phyloP scores from a whole-genome alignment of 1,284 basidiomycete species.

The Moesziomyces antarcticus region DNA sequence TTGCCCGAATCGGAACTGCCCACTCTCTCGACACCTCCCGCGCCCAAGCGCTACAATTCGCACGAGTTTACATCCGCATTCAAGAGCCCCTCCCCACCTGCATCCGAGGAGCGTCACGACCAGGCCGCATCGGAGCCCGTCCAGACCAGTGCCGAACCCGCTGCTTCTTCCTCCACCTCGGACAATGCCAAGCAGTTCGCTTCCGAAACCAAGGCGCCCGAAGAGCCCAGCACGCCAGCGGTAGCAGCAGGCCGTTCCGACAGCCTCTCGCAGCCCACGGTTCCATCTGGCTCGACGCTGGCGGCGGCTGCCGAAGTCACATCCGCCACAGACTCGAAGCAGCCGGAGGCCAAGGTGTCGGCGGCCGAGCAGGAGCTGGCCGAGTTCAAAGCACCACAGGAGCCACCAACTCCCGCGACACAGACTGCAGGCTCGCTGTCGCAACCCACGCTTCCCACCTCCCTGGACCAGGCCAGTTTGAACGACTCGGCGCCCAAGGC shows the following conservation, averaged over 20 bases:
- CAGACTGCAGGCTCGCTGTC: constrained; percentile 11
- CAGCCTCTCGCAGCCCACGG: constrained; percentile 40
- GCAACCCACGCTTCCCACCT: constrained; percentile 40
- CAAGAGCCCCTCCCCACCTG: constrained; percentile 40
- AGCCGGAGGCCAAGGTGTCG: constrained; percentile 16
- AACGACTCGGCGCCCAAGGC: constrained; percentile 1
- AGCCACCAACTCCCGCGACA: constrained; percentile 17
- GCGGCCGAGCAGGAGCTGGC: constrained; percentile 34
- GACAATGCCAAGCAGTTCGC: constrained; percentile 39
- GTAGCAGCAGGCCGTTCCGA: constrained; percentile 14
- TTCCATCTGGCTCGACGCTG: constrained; percentile 39
- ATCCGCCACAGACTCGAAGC: constrained; percentile 4
- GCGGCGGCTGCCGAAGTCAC: constrained; percentile 16
- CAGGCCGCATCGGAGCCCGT: neutral
- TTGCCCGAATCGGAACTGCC: constrained; percentile 28
- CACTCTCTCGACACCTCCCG: constrained; percentile 11
- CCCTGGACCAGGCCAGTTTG: constrained; percentile 20
- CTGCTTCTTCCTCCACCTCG: constrained; percentile 2
- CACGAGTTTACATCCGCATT: constrained; percentile 44
- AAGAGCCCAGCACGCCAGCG: constrained; percentile 34
- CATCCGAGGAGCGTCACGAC: constrained; percentile 12
- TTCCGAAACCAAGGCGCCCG: constrained; percentile 40
- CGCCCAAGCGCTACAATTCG: constrained; percentile 48
- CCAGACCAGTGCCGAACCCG: neutral
- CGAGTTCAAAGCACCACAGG: constrained; percentile 28